Evolutionary conservation across 345 rosid genomes (phyloP).

Genomic region (Luvunga scandens): DNA sequence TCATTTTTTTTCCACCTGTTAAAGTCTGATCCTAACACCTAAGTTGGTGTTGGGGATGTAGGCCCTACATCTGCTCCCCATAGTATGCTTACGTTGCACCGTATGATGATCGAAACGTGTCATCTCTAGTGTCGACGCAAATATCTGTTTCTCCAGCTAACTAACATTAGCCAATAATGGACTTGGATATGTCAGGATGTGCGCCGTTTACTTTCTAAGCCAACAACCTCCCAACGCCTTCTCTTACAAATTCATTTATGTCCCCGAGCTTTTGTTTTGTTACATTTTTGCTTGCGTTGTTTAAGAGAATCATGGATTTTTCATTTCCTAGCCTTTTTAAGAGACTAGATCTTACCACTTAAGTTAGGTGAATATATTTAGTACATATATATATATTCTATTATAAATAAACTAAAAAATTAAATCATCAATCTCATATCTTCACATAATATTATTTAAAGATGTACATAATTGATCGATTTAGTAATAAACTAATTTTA

Average conservation of each 20-base stretch:
- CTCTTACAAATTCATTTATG: background rate
- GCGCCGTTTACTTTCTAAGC: background rate
- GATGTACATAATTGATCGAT: too few species aligned
- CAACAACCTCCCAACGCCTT: background rate
- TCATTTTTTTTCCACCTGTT: too few species aligned
- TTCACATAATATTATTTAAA: background rate
- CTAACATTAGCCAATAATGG: background rate
- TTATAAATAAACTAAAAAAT: background rate
- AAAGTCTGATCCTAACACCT: too few species aligned
- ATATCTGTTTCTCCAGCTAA: background rate
- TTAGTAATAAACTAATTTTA: too few species aligned
- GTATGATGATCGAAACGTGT: background rate
- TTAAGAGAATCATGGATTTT: too few species aligned
- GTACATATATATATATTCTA: accelerated
- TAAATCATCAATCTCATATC: background rate
- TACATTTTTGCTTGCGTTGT: background rate
- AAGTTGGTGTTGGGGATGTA: too few species aligned
- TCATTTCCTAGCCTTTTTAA: too few species aligned
- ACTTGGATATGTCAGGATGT: background rate
- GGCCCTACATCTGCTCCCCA: background rate
- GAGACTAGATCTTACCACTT: background rate
- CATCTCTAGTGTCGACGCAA: background rate
- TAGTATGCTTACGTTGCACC: background rate
- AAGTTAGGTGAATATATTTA: background rate
- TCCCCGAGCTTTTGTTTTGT: background rate